phyloP scores from a whole-genome alignment of 225 moss, liverwort and hornwort genomes.

The Physcomitrium patens region DNA sequence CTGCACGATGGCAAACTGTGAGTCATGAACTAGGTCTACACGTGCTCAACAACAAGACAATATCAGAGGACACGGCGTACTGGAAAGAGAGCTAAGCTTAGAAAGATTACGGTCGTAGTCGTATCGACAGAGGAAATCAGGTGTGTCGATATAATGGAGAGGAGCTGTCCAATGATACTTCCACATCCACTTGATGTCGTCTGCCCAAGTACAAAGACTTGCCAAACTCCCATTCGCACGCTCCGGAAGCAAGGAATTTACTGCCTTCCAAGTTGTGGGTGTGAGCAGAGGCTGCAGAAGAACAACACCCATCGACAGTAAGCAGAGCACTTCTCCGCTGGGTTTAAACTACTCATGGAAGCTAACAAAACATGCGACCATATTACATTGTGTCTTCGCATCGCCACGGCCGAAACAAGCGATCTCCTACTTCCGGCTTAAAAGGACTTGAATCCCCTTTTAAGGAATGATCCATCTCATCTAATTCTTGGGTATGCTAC shows the following conservation, averaged over 20 bases:
- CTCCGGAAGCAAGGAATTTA: slow-evolving; percentile 77
- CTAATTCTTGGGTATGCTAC: too few relatives aligned
- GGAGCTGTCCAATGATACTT: slow-evolving; percentile 82
- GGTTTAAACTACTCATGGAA: too few relatives aligned
- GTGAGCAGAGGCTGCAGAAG: slow-evolving; percentile 62
- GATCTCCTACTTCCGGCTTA: too few relatives aligned
- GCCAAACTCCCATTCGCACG: slow-evolving; percentile 76
- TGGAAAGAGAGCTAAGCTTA: background rate
- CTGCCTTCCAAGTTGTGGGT: slow-evolving; percentile 59
- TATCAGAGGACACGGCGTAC: too few relatives aligned
- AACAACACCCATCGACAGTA: background rate
- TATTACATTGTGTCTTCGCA: too few relatives aligned
- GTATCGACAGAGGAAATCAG: slow-evolving; percentile 88
- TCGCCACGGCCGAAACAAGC: too few relatives aligned
- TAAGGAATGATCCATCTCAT: too few relatives aligned
- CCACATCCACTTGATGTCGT: slow-evolving; percentile 81
- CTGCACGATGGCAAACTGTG: slow-evolving; percentile 33
- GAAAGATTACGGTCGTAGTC: slow-evolving; percentile 62
- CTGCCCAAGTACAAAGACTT: slow-evolving; percentile 82
- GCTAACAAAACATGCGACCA: too few relatives aligned
- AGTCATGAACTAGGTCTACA: background rate
- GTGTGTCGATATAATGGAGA: slow-evolving; percentile 87
- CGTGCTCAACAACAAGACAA: too few relatives aligned
- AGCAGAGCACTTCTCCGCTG: background rate
- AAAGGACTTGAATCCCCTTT: too few relatives aligned